These are phyloP conservation scores for Gentiana dahurica DNA, from an alignment of 257 asterid species.

Conservation along the genomic window DNA sequence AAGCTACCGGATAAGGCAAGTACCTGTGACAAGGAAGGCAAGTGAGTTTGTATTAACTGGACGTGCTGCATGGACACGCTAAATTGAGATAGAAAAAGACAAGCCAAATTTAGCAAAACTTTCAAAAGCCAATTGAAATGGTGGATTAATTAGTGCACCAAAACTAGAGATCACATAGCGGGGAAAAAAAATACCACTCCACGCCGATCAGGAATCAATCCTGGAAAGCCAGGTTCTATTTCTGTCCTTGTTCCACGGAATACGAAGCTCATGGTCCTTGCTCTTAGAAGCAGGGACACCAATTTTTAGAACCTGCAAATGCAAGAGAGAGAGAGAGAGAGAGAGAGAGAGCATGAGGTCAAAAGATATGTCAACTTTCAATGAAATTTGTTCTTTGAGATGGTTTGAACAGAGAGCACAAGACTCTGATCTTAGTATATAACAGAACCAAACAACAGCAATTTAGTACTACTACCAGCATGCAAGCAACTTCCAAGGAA, in stretches of 20 bases:
- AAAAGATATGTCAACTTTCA: no score
- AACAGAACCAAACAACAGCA: no score
- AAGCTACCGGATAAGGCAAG: slow-evolving; percentile 9
- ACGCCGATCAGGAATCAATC: slow-evolving; percentile 84
- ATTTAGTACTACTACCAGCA: no score
- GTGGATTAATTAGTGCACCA: neutral
- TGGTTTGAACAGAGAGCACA: no score
- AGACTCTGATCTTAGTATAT: no score
- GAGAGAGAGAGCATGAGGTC: neutral
- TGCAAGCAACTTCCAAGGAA: no score
- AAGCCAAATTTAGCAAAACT: neutral
- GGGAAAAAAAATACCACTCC: slow-evolving; percentile 43
- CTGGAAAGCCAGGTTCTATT: slow-evolving; percentile 84
- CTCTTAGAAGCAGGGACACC: neutral
- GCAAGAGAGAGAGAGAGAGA: neutral
- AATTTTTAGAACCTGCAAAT: slow-evolving; percentile 8
- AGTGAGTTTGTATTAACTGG: slow-evolving; percentile 91
- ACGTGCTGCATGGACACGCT: slow-evolving; percentile 90
- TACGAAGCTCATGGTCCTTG: slow-evolving; percentile 74
- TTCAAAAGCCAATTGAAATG: neutral
- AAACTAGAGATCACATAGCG: slow-evolving; percentile 7
- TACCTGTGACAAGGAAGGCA: slow-evolving; percentile 95
- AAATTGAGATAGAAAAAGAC: slow-evolving; percentile 4
- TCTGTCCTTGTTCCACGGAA: slow-evolving; percentile 94
- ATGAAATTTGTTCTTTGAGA: no score